Base-by-base conservation (phyloP, 805 yeast species). In the Huiozyma sinensis region DNA sequence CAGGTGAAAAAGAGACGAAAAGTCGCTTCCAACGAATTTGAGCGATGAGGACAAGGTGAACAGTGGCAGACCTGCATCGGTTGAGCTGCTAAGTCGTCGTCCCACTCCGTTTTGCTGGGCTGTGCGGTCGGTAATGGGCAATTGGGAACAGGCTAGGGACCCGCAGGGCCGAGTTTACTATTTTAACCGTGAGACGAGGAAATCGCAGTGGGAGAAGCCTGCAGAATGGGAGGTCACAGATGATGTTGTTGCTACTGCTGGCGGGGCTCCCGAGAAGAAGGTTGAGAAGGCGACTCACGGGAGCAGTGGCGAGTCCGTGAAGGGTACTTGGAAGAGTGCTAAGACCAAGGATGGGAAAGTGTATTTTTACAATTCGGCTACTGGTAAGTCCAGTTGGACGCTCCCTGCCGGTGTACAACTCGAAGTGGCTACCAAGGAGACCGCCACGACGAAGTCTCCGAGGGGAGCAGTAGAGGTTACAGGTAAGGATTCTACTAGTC, bases 121-220 rank as follows among this genome's bases (percentile, higher is more conserved):
- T 17, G 24, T 17, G 24, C 4, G 24, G 24, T 17, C 24, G 24
- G 24, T 17, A 13, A 44, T 44, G 47, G 33, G 34, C n/a, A 28
- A 33, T 7, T 88, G 96, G 95, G 76, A 74, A 54, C 76, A 76
- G 47, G 72, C 76, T 9, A 66, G 66, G 34, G 85, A 82, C 52
- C 76, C 74, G 9, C 76, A 76, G 42, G 92, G 94, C 0, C 69
- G 80, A 41, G 66, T 68, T 1, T 89, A 88, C 63, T 88, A 82
- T 62, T 85, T 77, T 60, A 78, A 88, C 50, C 43, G 73, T 0
- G 70, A 58, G 28, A 81, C 90, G 0, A 73, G 77, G 40, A 77
- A 77, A 50, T 78, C 95, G 0, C 76, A 80, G 41, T 87, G 96
- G 95, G 85, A 83, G 28, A 77, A 78, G 50, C 96, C 96, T 17